Base-by-base conservation (phyloP, 2,329 filamentous ascomycete genomes). In the Neofusicoccum parvum region DNA sequence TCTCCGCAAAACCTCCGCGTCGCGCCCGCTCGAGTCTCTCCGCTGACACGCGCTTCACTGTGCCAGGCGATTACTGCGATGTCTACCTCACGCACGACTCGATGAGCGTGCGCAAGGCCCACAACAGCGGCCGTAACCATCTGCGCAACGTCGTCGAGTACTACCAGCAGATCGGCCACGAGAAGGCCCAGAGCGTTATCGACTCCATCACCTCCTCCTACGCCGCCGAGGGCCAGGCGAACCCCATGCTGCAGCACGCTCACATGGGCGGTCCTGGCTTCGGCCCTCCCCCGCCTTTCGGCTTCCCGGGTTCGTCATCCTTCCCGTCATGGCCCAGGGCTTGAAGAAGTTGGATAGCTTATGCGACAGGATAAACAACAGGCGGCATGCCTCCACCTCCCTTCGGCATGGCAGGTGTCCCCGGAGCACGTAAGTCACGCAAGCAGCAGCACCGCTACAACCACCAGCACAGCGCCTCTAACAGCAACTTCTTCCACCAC, bases 71-170 rank as follows among this genome's bases (percentile, higher is more conserved):
- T 80, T 99, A 99, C 82, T 99, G 95, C 87, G 95, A 99, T 90
- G 95, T 99, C 80, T 99, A 99, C 86, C 91, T 99, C 73, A 99
- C 95, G 71, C 95, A 99, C 86, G 95, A 99, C 86, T 97, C 93
- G 51, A 98, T 98, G 94, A 97, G 93, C 81, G 95, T 99, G 81
- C 94, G 95, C 74, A 98, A 98, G 83, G 95, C 95, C 58, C 95
- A 99, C 81, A 99, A 99, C 84, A 91, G 88, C 77, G 95, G 95
- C 68, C 89, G 94, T 73, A 99, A 99, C 82, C 95, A 99, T 77
- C 83, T 99, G 69, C 92, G 95, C 75, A 99, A 99, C 80, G 95
- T 99, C 36, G 90, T 97, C 73, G 94, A 97, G 77, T 99, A 99
- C 82, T 99, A 99, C 80, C 94, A 98, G 82, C 93, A 98, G 83